Percentiles rank a stretch among this genome's conserved stretches.
These are phyloP conservation scores for Lipomyces starkeyi DNA, from an alignment of 805 yeast genomes.

Conservation along the genomic window DNA sequence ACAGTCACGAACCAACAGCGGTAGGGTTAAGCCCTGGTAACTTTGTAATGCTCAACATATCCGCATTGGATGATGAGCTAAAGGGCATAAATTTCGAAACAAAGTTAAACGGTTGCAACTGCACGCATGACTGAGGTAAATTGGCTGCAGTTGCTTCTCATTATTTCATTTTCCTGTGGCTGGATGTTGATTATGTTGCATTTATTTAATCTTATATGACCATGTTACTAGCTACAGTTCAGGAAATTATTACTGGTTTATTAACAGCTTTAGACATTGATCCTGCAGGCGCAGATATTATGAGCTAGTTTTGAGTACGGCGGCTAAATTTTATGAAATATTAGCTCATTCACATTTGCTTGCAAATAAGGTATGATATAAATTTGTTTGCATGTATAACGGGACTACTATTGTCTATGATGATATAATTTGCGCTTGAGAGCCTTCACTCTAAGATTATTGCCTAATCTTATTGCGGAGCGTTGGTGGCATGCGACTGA, in stretches of 20 bases:
- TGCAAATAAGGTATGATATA: conserved; percentile 1
- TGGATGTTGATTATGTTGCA: neutral
- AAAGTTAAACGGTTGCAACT: neutral
- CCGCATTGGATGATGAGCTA: neutral
- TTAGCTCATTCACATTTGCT: neutral
- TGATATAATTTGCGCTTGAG: conserved; percentile 65
- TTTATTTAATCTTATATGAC: too few species aligned
- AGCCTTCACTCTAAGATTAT: conserved; percentile 50
- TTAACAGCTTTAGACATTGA: neutral
- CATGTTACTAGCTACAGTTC: neutral
- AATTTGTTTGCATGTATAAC: neutral
- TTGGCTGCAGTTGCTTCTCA: neutral
- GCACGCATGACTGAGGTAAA: too few species aligned
- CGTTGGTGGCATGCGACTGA: conserved; percentile 49
- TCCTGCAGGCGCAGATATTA: neutral
- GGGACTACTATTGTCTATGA: conserved; percentile 44
- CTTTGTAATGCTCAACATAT: neutral
- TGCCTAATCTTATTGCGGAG: conserved; percentile 56
- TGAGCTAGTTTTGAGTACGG: too few species aligned
- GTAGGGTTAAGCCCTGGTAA: neutral
- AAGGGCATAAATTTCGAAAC: neutral
- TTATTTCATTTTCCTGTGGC: too few species aligned
- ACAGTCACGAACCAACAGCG: neutral
- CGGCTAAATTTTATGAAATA: too few species aligned
- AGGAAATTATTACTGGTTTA: neutral